Base-by-base conservation (phyloP, 192 early-diverging fungal genomes). In the Backusella psychrophila region DNA sequence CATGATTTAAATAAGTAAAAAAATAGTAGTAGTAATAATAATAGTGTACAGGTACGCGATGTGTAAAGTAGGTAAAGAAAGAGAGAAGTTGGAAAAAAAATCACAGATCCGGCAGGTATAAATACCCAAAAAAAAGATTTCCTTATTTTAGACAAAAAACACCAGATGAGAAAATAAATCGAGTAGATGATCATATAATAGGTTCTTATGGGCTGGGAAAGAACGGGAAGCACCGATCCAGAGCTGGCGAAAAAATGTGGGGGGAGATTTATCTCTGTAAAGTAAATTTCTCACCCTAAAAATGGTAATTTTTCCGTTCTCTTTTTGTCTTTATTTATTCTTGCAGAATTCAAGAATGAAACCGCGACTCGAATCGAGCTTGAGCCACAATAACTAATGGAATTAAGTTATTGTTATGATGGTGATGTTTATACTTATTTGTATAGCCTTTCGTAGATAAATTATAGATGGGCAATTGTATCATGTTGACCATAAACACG, bases 121-220 rank as follows among this genome's bases (percentile, higher is more conserved):
- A 17, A 63, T 31, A 56, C 59, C 23, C 39, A 41, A 63, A 72
- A 41, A 66, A 74, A 65, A 46, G 41, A 2, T 41, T n/a, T 26
- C n/a, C 21, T 69, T 69, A 4, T 49, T 49, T 49, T 49, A 49
- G 46, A n/a, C 19, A 8, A n/a, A 69, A 41, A 23, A 69, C 42
- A 23, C 34, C n/a, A 21, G 23, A 23, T 41, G 35, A 41, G 68
- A 39, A 41, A 69, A 39, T 39, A 69, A 23, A 41, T 69, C 15
- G 6, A 21, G 35, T 36, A 36, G 19, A 36, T 69, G 67, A 69
- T 36, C 35, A 11, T 69, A 3, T 41, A 36, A 34, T 35, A 36
- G 34, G 12, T 26, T 69, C 14, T 39, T 69, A 38, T 14, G 7
- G 39, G 68, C 38, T 69, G 68, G 68, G 68, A 69, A 75, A 75